A percentile compares a stretch with the other conserved stretches of the same genome.
Conservation (phyloP, 148 eudicot species). For the Oxyria digyna region DNA sequence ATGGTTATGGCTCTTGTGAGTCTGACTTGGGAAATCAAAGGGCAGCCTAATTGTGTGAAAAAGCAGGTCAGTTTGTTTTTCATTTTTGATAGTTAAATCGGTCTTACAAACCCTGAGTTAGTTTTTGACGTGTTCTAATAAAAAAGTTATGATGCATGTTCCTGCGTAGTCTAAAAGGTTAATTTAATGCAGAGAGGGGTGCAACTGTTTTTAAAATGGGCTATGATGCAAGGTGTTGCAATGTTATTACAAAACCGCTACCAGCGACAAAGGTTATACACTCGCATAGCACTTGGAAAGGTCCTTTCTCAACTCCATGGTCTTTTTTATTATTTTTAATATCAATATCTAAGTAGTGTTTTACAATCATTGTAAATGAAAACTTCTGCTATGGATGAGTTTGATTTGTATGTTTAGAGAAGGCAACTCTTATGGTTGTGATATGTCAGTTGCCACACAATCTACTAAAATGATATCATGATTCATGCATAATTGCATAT, state of each 20-base stretch:
- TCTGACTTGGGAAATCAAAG: conserved; percentile 94
- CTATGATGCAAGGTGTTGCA: conserved; percentile 95
- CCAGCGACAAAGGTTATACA: conserved; percentile 88
- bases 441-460: neutral
- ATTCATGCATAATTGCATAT: neutral
- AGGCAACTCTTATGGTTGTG: neutral
- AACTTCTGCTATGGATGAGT: neutral
- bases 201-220: conserved; percentile 79
- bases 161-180: neutral
- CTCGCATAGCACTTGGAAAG: conserved; percentile 98
- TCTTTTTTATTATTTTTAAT: neutral
- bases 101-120: neutral
- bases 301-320: conserved; percentile 16
- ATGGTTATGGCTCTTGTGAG: conserved; percentile 95
- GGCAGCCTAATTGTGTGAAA: conserved; percentile 65
- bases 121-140: neutral
- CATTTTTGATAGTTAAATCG: neutral
- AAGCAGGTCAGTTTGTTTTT: conserved; percentile 60
- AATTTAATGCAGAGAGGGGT: conserved; percentile 66
- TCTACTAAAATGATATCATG: neutral
- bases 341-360: neutral
- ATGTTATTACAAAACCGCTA: conserved; percentile 94
- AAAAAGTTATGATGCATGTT: neutral
- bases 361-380: neutral
- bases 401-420: neutral